Evolutionary conservation across 129 eudicot species (phyloP).

Genomic region (Deinandra increscens): DNA sequence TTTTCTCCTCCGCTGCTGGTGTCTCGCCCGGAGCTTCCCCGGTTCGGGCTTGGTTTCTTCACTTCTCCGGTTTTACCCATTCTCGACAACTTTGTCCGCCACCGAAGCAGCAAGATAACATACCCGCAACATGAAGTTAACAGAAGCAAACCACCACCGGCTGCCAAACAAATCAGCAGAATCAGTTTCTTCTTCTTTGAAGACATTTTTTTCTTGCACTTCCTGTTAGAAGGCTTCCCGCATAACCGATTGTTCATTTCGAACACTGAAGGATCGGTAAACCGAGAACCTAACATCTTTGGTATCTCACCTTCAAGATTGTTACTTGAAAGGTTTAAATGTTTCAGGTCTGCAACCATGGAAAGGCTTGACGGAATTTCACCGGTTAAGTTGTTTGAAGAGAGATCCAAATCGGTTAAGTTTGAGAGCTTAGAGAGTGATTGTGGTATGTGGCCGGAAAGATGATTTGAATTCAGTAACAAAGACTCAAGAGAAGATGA

Average conservation of each 20-base stretch:
- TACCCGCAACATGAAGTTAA: conserved; percentile 64
- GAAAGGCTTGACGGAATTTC: conserved; percentile 56
- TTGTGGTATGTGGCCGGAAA: conserved; percentile 60
- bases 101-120: conserved; percentile 45
- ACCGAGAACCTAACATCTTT: conserved; percentile 39
- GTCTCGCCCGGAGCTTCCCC: conserved; percentile 58
- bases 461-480: conserved; percentile 51
- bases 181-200: conserved; percentile 48
- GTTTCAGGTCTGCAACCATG: conserved; percentile 36
- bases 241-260: conserved; percentile 51
- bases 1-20: conserved; percentile 58
- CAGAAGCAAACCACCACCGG: conserved; percentile 44
- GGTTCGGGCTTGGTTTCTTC: conserved; percentile 65
- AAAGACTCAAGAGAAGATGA: conserved; percentile 37
- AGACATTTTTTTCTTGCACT: conserved; percentile 43
- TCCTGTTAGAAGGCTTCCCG: conserved; percentile 54
- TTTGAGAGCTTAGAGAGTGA: conserved; percentile 45
- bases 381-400: conserved; percentile 60
- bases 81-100: conserved; percentile 53
- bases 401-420: conserved; percentile 49
- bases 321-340: conserved; percentile 54
- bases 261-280: conserved; percentile 61
- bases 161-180: conserved; percentile 50
- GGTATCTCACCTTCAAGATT: conserved; percentile 81
- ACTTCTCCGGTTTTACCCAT: conserved; percentile 44